Evolutionary conservation across 2,329 filamentous ascomycete genomes (phyloP).

Genomic region (Penicillium sp.): DNA sequence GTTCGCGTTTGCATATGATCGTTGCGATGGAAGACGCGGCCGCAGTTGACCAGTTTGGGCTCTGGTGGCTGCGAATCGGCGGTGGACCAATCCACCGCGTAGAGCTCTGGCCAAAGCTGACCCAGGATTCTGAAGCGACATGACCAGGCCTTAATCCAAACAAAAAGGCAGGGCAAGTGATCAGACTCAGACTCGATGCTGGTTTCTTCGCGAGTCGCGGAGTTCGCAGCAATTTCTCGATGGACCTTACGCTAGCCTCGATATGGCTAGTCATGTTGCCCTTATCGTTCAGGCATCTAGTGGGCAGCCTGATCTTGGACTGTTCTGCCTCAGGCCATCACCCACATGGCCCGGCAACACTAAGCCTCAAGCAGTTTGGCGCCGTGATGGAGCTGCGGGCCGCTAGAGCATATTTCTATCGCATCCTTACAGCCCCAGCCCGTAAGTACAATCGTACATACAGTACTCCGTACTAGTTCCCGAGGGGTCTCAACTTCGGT

Average conservation of each 20-base stretch:
- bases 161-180: not conserved
- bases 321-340: conserved; percentile 2
- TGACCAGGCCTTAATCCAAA: conserved; percentile 7
- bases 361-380: conserved; percentile 10
- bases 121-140: conserved; percentile 20
- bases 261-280: conserved; percentile 12
- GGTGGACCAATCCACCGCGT: conserved; percentile 20
- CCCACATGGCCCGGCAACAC: conserved; percentile 6
- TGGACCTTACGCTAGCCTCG: conserved; percentile 4
- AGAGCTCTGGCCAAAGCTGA: conserved; percentile 25
- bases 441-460: not conserved
- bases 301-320: not conserved
- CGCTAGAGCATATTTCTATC: conserved; percentile 5
- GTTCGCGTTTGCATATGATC: conserved; percentile 4
- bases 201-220: conserved; percentile 4
- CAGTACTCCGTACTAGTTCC: conserved; percentile 15
- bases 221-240: conserved; percentile 20
- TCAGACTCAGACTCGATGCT: not conserved
- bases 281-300: conserved; percentile 5
- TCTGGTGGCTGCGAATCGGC: conserved; percentile 5
- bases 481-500: conserved; percentile 15
- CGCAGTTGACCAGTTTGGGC: not conserved
- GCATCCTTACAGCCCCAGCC: conserved; percentile 6
- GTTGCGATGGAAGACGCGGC: not conserved
- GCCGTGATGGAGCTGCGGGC: conserved; percentile 4